Conservation (phyloP, 75 land plant species). For the Pinus albicaulis region DNA sequence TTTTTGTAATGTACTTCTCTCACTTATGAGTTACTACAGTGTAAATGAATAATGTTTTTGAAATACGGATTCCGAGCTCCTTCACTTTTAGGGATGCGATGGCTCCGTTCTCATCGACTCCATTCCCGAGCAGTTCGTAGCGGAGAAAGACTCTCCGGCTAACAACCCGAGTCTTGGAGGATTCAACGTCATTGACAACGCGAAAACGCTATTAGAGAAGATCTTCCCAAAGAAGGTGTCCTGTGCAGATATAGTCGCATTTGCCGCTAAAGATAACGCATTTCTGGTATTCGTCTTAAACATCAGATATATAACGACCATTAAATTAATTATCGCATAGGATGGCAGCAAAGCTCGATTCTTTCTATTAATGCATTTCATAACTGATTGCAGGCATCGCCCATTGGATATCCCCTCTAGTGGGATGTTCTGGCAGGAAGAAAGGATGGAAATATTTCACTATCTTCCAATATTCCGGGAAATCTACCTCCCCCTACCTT, state of each 20-base stretch:
- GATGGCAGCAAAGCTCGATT: too few relatives aligned
- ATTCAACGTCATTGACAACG: background rate
- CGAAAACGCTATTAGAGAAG: background rate
- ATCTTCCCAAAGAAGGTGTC: background rate
- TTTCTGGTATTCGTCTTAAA: background rate
- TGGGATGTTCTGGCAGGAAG: constrained; percentile 68
- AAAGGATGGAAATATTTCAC: constrained; percentile 60
- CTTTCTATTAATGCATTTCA: too few relatives aligned
- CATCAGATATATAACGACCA: background rate
- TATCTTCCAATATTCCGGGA: constrained; percentile 25
- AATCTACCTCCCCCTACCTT: constrained; percentile 50
- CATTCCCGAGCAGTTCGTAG: background rate
- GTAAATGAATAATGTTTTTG: too few relatives aligned
- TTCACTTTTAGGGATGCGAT: constrained; percentile 66
- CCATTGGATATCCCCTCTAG: background rate
- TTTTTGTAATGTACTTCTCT: background rate
- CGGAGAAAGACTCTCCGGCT: background rate
- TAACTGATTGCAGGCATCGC: too few relatives aligned
- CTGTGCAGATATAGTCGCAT: background rate
- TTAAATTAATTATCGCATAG: background rate
- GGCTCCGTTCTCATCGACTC: constrained; percentile 64
- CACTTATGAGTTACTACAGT: too few relatives aligned
- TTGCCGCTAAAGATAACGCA: background rate
- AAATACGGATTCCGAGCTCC: too few relatives aligned
- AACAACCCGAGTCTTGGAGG: background rate